A percentile compares a stretch with the other conserved stretches of the same genome.
Conservation (phyloP, 2,329 filamentous ascomycete species). For the Plectosphaerella cucumerina region DNA sequence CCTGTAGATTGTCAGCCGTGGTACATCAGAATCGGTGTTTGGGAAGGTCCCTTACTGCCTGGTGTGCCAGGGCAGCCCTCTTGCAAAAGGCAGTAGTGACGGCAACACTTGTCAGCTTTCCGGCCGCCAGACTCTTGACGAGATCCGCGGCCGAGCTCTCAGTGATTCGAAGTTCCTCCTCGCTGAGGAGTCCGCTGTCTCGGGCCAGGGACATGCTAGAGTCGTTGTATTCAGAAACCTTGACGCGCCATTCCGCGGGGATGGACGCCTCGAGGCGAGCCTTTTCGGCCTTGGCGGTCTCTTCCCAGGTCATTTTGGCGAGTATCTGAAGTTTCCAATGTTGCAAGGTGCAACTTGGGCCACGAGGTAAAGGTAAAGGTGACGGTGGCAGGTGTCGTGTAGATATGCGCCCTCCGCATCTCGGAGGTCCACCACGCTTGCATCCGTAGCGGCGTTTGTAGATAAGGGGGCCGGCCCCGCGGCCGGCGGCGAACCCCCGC, state of each 20-base stretch:
- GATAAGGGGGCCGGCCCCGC: no score
- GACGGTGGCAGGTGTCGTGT: no score
- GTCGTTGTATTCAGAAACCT: not conserved
- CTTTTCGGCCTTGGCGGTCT: slow-evolving; percentile 1
- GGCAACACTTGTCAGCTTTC: slow-evolving; percentile 28
- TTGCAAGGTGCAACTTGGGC: no score
- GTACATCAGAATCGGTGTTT: not conserved
- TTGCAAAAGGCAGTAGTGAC: slow-evolving; percentile 41
- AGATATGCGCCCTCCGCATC: no score
- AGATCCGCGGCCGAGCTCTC: slow-evolving; percentile 24
- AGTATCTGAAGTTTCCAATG: no score
- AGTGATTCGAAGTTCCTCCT: slow-evolving; percentile 32
- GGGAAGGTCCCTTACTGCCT: slow-evolving; percentile 35
- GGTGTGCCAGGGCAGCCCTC: slow-evolving; percentile 42
- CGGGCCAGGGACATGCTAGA: slow-evolving; percentile 7
- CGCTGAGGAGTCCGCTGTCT: slow-evolving; percentile 27
- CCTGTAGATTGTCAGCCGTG: not conserved
- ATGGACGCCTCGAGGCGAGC: slow-evolving; percentile 3
- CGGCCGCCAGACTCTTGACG: slow-evolving; percentile 16
- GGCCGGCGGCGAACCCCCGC: no score
- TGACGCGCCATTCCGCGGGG: slow-evolving; percentile 9
- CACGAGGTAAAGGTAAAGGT: no score
- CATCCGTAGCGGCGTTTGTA: no score
- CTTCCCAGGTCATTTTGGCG: slow-evolving; percentile 2
- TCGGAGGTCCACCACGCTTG: no score